phyloP scores from a whole-genome alignment of 768 basidiomycete species.

The Arthromyces matolae region DNA sequence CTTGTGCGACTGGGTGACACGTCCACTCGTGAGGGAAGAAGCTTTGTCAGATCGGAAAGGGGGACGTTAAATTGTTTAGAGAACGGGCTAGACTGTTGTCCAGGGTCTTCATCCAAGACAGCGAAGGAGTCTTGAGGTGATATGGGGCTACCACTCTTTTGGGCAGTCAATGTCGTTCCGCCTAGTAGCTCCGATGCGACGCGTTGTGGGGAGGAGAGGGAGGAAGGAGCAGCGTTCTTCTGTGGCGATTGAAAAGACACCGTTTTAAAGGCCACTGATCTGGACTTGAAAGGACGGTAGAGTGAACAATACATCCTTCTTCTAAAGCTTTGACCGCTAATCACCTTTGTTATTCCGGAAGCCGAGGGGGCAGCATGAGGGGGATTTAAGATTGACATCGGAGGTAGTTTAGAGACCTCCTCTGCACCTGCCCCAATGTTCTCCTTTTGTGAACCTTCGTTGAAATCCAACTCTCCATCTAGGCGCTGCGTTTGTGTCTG shows the following conservation, averaged over 20 bases:
- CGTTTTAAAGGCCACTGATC: conserved; percentile 26
- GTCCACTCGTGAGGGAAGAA: conserved; percentile 3
- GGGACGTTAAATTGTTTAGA: conserved; percentile 54
- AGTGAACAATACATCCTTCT: conserved; percentile 17
- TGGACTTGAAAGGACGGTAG: conserved; percentile 17
- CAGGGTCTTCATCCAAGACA: conserved; percentile 44
- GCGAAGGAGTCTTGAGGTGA: conserved; percentile 64
- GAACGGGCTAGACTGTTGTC: conserved; percentile 40
- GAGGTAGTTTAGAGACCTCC: not conserved
- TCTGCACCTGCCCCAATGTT: conserved; percentile 29
- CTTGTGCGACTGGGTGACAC: not conserved
- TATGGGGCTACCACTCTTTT: conserved; percentile 18
- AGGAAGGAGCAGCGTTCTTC: conserved; percentile 13
- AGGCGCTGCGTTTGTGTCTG: conserved; percentile 48
- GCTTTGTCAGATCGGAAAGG: conserved; percentile 46
- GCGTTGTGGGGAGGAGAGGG: too few species aligned
- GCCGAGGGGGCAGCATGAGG: conserved; percentile 23
- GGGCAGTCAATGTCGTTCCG: too few species aligned
- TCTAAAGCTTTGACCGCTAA: conserved; percentile 4
- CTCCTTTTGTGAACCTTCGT: conserved; percentile 53
- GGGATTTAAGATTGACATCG: conserved; percentile 15
- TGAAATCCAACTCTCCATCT: conserved; percentile 29
- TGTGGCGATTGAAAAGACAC: conserved; percentile 32
- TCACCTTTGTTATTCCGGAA: conserved; percentile 24
- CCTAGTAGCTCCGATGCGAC: too few species aligned